Evolutionary conservation across 495 filamentous ascomycete species (phyloP), one percentile per base, ranked within the genome.

Genomic region (Elasticomyces elasticus): DNA sequence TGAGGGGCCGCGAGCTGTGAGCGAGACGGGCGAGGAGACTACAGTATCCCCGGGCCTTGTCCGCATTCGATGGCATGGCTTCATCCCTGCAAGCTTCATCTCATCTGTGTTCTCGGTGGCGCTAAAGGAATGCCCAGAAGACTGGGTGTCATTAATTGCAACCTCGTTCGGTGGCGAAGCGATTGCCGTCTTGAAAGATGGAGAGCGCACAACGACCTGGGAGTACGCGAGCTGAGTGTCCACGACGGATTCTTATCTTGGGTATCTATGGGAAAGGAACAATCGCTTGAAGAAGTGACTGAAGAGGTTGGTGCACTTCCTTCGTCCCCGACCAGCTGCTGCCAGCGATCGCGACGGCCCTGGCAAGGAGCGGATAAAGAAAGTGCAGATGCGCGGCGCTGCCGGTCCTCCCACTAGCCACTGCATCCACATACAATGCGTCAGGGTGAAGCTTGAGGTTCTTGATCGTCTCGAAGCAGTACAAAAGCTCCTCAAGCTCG

Each of bases 281-380:
- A 23, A 59, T 52, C 1, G 27, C 78, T 31, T 78, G 79, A 37
- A 91, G 67, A 50, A 82, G 78, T 63, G 74, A 73, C 51, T 64
- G 75, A 56, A 78, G 71, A 67, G 76, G 74, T 55, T 54, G 74
- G 51, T 81, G 63, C 51, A 83, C 79, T 68, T 79, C 80, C 62
- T 71, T 76, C 66, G 86, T 79, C 37, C 75, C 77, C 17, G 27
- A 62, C 59, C 59, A 62, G 30, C 20, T 2, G 33, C 58, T 42
- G 15, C 79, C 78, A 12, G 87, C 84, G 0, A 87, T 82, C 58
- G 76, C 76, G 0, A 86, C 71, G 5, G 82, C 86, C 49, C 77
- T 76, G 12, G 83, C 78, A 22, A 95, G 64, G n/a, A 96, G 72
- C 26, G 87, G 85, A 64, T 91, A 95, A 48, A 98, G 69, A 69